Conservation (phyloP, 371 early-diverging fungal genomes). For the Sporodiniella umbellata region DNA sequence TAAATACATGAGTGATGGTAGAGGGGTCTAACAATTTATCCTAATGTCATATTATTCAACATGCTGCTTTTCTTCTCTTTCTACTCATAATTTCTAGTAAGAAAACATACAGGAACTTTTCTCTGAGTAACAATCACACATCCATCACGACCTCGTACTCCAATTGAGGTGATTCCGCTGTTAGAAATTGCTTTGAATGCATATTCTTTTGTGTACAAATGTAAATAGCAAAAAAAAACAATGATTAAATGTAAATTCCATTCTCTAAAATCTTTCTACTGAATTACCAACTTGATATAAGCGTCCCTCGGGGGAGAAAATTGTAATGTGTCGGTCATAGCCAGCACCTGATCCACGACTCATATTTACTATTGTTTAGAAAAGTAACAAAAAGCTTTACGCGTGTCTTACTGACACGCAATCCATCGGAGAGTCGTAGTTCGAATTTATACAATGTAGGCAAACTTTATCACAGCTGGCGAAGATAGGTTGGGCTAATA, state of each 20-base stretch:
- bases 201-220: constrained; percentile 93
- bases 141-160: constrained; percentile 91
- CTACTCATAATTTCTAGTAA: no score
- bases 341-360: constrained; percentile 79
- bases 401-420: constrained; percentile 2
- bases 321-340: constrained; percentile 98
- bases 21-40: constrained; percentile 96
- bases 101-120: constrained; percentile 86
- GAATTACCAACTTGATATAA: constrained; percentile 97
- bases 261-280: background rate
- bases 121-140: constrained; percentile 94
- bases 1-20: constrained; percentile 90
- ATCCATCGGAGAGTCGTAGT: background rate
- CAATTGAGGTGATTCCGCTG: constrained; percentile 92
- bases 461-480: no score
- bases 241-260: background rate
- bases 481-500: no score
- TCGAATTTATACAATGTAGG: no score
- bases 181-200: constrained; percentile 98
- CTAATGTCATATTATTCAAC: constrained; percentile 31
- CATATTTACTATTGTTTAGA: constrained; percentile 33
- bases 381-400: background rate
- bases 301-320: constrained; percentile 98
- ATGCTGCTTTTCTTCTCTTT: background rate
- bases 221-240: background rate